These are phyloP conservation scores for sunflower (Helianthus annuus) DNA, from an alignment of 129 eudicot species.

Conservation along the genomic window HanXRQr2.0-SUNRISE NC_035449.2:21214373-21214872, in stretches of 20 bases:
- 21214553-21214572: slow-evolving; percentile 27
- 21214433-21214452: neutral
- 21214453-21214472: slow-evolving; percentile 60
- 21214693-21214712: neutral
- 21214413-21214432: neutral
- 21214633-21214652: slow-evolving; percentile 27
- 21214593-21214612: slow-evolving; percentile 14
- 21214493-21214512: slow-evolving; percentile 77
- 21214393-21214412: neutral
- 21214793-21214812: no score
- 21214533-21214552: slow-evolving; percentile 43
- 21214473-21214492: slow-evolving; percentile 49
- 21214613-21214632: slow-evolving; percentile 15
- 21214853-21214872: no score
- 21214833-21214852: no score
- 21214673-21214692: neutral
- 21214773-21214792: no score
- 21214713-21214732: no score
- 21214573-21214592: slow-evolving; percentile 19
- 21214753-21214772: no score
- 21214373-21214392: neutral
- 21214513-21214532: slow-evolving; percentile 70
- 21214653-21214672: slow-evolving; percentile 21
- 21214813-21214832: no score
- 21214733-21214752: no score